phyloP scores from a whole-genome alignment of 208 protist genomes.

The Acanthamoeba triangularis region DNA sequence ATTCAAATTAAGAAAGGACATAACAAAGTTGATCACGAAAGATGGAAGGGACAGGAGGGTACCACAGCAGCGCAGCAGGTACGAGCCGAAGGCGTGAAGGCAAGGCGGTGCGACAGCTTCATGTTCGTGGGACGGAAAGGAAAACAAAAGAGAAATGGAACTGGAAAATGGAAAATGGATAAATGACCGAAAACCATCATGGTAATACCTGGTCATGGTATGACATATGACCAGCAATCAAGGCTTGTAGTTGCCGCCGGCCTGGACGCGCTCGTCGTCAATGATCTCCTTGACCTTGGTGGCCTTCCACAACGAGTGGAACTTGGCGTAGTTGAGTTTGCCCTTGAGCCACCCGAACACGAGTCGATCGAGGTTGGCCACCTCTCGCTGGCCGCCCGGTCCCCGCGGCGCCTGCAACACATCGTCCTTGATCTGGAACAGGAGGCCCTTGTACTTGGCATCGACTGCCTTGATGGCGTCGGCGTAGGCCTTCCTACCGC shows the following conservation, averaged over 20 bases:
- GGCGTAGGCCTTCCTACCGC: not conserved
- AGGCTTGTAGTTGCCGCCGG: conserved; percentile 35
- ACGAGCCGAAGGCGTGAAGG: not conserved
- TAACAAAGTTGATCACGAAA: too few relatives aligned
- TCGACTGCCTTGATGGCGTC: conserved; percentile 15
- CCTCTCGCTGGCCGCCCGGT: not conserved
- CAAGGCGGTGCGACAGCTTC: not conserved
- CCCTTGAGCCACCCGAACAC: conserved; percentile 70
- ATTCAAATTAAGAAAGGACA: too few relatives aligned
- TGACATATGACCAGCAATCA: too few relatives aligned
- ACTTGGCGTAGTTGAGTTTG: conserved; percentile 69
- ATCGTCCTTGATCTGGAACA: conserved; percentile 60
- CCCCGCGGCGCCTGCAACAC: not conserved
- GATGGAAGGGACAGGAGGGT: not conserved
- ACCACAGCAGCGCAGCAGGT: not conserved
- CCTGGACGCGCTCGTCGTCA: conserved; percentile 44
- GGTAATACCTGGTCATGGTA: too few relatives aligned
- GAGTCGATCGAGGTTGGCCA: conserved; percentile 27
- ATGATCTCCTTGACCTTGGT: conserved; percentile 60
- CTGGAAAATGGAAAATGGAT: too few relatives aligned
- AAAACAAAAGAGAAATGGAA: too few relatives aligned
- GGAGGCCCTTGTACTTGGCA: conserved; percentile 31
- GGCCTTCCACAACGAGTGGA: conserved; percentile 56
- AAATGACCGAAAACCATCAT: too few relatives aligned
- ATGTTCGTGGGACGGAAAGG: too few relatives aligned